These are phyloP conservation scores for Paraurostyla sp. DNA, from an alignment of 73 alveolate genomes.

Conservation along the genomic window DNA sequence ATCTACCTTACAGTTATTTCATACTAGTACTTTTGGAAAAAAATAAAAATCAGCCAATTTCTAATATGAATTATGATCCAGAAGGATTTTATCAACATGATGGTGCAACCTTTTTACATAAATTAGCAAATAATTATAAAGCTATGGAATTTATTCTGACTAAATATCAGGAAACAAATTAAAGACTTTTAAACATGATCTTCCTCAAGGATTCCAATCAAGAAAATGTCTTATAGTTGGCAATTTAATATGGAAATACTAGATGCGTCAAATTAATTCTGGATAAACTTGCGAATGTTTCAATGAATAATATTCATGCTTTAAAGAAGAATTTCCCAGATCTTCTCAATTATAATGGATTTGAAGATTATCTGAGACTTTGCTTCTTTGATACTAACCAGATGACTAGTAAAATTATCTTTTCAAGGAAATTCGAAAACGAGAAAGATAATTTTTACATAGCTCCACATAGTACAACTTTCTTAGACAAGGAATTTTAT, in stretches of 20 bases:
- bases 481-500: conserved; percentile 1
- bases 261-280: conserved; percentile 17
- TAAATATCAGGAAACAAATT: neutral
- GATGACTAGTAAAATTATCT: neutral
- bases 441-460: neutral
- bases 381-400: neutral
- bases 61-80: neutral
- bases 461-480: neutral
- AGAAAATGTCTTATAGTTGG: neutral
- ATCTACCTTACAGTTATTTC: conserved; percentile 14
- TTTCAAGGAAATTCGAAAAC: neutral
- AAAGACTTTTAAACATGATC: neutral
- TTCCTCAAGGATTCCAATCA: neutral
- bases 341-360: neutral
- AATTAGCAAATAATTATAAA: neutral
- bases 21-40: neutral
- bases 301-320: neutral
- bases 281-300: neutral
- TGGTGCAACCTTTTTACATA: neutral
- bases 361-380: neutral
- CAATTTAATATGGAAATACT: neutral
- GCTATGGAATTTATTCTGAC: neutral
- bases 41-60: neutral
- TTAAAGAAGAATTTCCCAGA: neutral
- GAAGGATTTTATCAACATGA: neutral